These are phyloP conservation scores for Mucor piriformis DNA, from an alignment of 371 early-diverging fungal genomes.

Conservation along the genomic window DNA sequence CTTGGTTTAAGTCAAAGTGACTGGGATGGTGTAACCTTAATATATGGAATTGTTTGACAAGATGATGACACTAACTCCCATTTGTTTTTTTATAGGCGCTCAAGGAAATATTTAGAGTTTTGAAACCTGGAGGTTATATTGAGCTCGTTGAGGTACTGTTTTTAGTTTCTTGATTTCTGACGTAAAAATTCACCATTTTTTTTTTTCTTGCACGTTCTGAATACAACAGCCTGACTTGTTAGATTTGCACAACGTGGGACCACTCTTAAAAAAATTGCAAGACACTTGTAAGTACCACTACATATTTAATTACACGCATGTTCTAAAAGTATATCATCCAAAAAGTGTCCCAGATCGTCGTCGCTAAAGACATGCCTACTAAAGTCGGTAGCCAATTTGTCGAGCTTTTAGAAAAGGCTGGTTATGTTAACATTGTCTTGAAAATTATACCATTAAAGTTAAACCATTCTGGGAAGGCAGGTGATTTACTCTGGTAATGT, in stretches of 20 bases:
- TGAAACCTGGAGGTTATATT: constrained; percentile 28
- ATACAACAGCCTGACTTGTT: not conserved
- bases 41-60: not conserved
- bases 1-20: constrained; percentile 12
- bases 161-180: too few species aligned
- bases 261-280: not conserved
- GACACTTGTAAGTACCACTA: not conserved
- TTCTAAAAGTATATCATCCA: not conserved
- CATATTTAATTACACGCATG: not conserved
- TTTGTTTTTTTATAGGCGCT: not conserved
- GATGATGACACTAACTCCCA: not conserved
- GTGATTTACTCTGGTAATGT: constrained; percentile 16
- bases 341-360: not conserved
- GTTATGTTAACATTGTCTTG: not conserved
- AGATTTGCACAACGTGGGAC: constrained; percentile 2
- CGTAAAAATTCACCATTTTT: not conserved
- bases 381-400: constrained; percentile 4
- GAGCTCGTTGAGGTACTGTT: constrained; percentile 47
- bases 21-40: constrained; percentile 13
- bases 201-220: not conserved
- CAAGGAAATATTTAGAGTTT: constrained; percentile 7
- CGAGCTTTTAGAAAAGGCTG: constrained; percentile 1
- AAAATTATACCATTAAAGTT: constrained; percentile 15
- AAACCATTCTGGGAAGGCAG: constrained; percentile 19
- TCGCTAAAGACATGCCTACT: not conserved